Base-by-base conservation (phyloP, 1,284 basidiomycete genomes). In the Ustilago bromivora region DNA sequence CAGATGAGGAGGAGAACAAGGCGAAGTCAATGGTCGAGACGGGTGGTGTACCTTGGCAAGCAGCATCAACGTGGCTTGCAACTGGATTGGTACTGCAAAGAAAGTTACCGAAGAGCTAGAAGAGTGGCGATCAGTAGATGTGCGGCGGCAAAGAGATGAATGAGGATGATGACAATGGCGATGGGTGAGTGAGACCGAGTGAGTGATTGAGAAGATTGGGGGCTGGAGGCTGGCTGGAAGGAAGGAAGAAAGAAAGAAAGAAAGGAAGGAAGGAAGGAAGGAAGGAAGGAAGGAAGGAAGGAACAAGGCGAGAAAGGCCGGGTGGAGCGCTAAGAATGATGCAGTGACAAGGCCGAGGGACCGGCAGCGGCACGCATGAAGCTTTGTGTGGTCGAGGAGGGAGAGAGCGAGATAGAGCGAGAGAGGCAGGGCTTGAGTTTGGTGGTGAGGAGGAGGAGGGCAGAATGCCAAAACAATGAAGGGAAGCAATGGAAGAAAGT, bases 301-400 rank as follows among this genome's bases (percentile, higher is more conserved):
- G 36, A 58, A 31, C 49, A 57, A 52, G 60, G 60, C n/a, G 58
- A 41, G 43, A 59, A 51, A 69, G 49, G 55, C 34, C 55, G 49
- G 58, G 49, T 52, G 61, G 17, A 62, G 59, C 53, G 43, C 63
- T 66, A 71, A 47, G 38, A 46, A 31, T 34, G 69, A 71, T 66
- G 63, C 61, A 54, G 38, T 23, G 49, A 55, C 61, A 68, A 73
- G 65, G 34, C 71, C 71, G 71, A 73, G 71, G 31, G 61, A 61
- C 54, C 54, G 65, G 61, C 71, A 73, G 65, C 61, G 71, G 71
- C 71, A 67, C 65, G 71, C 71, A 73, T 67, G 55, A 65, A 61
- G 71, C 61, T 64, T 28, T 57, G 65, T 51, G 65, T 52, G 19
- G 57, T 40, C 46, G 61, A 56, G 43, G 32, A 31, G 15, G 3